Evolutionary conservation across 257 asterid genomes (phyloP), one percentile per base, ranked within the genome.

Genomic region (Buddleja alternifolia): DNA sequence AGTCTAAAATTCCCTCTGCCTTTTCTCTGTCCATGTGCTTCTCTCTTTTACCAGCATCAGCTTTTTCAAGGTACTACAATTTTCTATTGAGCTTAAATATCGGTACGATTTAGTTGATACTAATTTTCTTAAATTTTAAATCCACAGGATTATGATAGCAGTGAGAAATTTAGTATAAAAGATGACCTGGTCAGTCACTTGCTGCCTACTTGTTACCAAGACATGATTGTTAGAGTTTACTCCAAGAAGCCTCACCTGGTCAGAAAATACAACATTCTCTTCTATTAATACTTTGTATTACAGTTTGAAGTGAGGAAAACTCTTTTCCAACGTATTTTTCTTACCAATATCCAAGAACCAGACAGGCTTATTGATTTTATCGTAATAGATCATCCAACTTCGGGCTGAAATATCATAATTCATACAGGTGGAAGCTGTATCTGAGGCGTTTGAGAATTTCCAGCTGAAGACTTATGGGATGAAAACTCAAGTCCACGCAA

Each of bases 221-320:
- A 92, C 73, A 78, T 73, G 90, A 87, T 92, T 53, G 98, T 92
- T 70, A 81, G 98, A 77, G 95, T 87, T 20, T 89, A 89, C 80
- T 72, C 96, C 78, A 92, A 78, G 77, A 83, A 91, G 64, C 88
- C 94, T 54, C 69, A 80, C 66, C 75, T 89, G 89, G 98, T 92
- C 45, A 57, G 77, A 24, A 70, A 50, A 69, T 16, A 15, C 14
- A 34, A 39, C 44, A 2, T 51, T 59, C 58, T 61, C 36, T 37
- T 29, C 44, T 10, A 41, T 36, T 14, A 17, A 7, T 29, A 29
- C 5, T 29, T 1, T 29, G 2, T 29, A 29, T 29, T 5, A 2
- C 5, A 29, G 34, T 29, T 29, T 29, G 34, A 5, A 29, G 34
- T 29, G 34, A 29, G 34, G 34, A 5, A 29, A 29, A 29, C 34